Conservation (phyloP, 352 stramenopile genomes). For the Proteromonas lacertae region DNA sequence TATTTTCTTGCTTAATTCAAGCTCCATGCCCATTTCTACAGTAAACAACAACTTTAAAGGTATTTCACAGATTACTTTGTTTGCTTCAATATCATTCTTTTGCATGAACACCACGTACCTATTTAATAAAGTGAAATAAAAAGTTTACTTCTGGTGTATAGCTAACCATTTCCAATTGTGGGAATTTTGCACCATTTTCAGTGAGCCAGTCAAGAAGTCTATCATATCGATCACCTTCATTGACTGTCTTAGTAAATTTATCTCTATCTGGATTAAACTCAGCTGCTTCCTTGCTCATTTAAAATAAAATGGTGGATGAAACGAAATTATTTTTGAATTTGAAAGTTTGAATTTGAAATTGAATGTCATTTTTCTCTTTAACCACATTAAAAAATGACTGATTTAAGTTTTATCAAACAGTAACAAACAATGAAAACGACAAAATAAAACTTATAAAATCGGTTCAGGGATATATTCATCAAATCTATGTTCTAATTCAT, state of each 20-base stretch:
- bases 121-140: conserved; percentile 27
- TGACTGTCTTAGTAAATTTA: neutral
- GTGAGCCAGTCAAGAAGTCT: conserved; percentile 30
- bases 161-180: conserved; percentile 12
- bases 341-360: too few relatives aligned
- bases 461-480: too few relatives aligned
- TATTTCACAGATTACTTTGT: conserved; percentile 23
- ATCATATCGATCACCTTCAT: conserved; percentile 13
- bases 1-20: conserved; percentile 41
- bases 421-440: too few relatives aligned
- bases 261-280: too few relatives aligned
- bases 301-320: too few relatives aligned
- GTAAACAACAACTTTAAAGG: conserved; percentile 74
- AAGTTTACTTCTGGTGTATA: neutral
- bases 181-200: conserved; percentile 32
- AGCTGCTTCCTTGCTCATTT: too few relatives aligned
- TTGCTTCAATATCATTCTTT: conserved; percentile 29
- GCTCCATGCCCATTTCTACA: conserved; percentile 93
- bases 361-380: too few relatives aligned
- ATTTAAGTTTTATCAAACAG: too few relatives aligned
- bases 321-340: too few relatives aligned
- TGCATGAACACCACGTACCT: conserved; percentile 55
- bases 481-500: too few relatives aligned
- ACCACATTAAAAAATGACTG: too few relatives aligned
- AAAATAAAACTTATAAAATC: too few relatives aligned